phyloP scores from a whole-genome alignment of 768 basidiomycete genomes.

The Fomitopsis serialis region DNA sequence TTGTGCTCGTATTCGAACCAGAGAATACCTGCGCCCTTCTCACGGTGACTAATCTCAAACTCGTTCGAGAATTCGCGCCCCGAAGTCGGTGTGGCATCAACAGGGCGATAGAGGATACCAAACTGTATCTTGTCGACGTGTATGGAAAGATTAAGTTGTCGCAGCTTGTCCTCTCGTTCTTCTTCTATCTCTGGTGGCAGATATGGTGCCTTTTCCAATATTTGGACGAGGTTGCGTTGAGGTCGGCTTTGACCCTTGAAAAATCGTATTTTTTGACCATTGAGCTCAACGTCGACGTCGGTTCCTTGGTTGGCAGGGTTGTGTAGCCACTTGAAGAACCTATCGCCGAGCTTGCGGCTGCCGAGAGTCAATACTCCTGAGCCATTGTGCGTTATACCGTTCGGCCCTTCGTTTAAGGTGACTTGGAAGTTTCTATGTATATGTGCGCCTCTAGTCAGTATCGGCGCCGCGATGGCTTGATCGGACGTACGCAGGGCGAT shows the following conservation, averaged over 20 bases:
- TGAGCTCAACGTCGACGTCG: conserved; percentile 14
- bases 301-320: conserved; percentile 22
- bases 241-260: conserved; percentile 6
- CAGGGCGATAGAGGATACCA: conserved; percentile 46
- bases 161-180: conserved; percentile 30
- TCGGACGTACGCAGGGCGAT: conserved; percentile 16
- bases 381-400: conserved; percentile 55
- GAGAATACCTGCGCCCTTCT: conserved; percentile 45
- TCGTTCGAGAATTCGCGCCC: conserved; percentile 55
- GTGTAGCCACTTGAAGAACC: conserved; percentile 41
- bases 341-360: conserved; percentile 30
- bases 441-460: background rate
- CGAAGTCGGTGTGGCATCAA: conserved; percentile 13
- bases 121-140: conserved; percentile 64
- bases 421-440: conserved; percentile 56
- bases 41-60: conserved; percentile 50
- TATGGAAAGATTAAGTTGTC: conserved; percentile 40
- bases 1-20: conserved; percentile 67
- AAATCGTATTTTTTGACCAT: conserved; percentile 16
- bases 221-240: conserved; percentile 3
- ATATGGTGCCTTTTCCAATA: conserved; percentile 27
- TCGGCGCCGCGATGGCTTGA: background rate
- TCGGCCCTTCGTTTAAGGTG: conserved; percentile 40
- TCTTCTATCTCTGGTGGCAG: conserved; percentile 26
- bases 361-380: conserved; percentile 31